phyloP scores from a whole-genome alignment of 75 land plant species.

The Picea glauca region DNA sequence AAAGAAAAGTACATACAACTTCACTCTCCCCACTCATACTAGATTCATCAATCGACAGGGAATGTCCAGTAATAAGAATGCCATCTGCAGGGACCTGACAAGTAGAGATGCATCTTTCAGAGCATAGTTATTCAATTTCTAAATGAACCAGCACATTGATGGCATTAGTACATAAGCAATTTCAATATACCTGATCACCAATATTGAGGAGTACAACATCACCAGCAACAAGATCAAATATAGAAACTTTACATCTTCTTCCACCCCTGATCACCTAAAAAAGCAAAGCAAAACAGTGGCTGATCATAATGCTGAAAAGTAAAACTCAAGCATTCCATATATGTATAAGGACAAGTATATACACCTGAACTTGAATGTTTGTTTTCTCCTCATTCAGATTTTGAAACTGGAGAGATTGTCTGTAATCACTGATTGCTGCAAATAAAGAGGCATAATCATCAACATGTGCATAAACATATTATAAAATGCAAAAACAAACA shows the following conservation, averaged over 20 bases:
- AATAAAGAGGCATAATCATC: background rate
- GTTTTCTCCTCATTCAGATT: conserved; percentile 72
- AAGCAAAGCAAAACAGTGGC: background rate
- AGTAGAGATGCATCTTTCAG: background rate
- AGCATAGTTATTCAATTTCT: background rate
- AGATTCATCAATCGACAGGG: conserved; percentile 75
- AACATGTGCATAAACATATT: too few relatives aligned
- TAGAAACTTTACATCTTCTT: conserved; percentile 59
- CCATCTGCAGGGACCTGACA: conserved; percentile 84
- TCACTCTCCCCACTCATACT: conserved; percentile 90
- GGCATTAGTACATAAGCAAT: background rate
- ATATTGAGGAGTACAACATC: conserved; percentile 76
- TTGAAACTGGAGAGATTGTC: conserved; percentile 77
- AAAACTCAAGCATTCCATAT: too few relatives aligned
- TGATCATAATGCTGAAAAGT: too few relatives aligned
- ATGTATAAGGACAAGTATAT: too few relatives aligned
- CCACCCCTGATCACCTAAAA: conserved; percentile 70
- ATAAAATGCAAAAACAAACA: too few relatives aligned
- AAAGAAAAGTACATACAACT: conserved; percentile 33
- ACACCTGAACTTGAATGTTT: conserved; percentile 70
- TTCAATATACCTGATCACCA: conserved; percentile 66
- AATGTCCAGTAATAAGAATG: conserved; percentile 56
- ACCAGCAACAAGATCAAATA: conserved; percentile 85
- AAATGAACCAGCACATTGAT: background rate
- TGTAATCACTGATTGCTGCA: conserved; percentile 73